Base-by-base conservation (phyloP, 2,329 filamentous ascomycete species). In the Pseudogymnoascus sp. region DNA sequence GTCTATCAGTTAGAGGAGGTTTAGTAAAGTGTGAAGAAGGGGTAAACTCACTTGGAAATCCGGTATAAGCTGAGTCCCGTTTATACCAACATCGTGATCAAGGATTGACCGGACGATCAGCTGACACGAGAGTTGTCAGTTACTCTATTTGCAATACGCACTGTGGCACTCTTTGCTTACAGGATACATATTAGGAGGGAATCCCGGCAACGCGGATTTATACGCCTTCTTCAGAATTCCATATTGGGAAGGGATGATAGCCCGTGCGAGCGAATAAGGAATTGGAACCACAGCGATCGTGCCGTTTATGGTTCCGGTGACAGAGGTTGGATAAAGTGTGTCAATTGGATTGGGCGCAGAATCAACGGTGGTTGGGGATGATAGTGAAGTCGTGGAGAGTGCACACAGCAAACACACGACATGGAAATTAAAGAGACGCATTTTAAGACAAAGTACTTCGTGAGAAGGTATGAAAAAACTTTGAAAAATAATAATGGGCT, bases 291-390 rank as follows among this genome's bases (percentile, higher is more conserved):
- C 75, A 19, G 76, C 73, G 1, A 82, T 71, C 0, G 82, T 84
- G 49, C 77, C 79, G 69, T 85, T 85, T 23, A 84, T 70, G 0
- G 79, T 79, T 2, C 82, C 82, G 0, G 80, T 84, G 11, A 79
- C 75, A 28, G 77, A 75, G 30, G 74, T 72, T 1, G 80, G 79
- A 63, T 80, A 82, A 19, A 74, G 62, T 4, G 74, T 70, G 2
- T 76, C 76, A 64, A 83, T 77, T 4, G 79, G 78, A 63, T 84
- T 84, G n/a, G 78, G 75, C 39, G 64, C 59, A n/a, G 66, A 69
- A 25, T 68, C 66, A 30, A 52, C 25, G 5, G 2, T 9, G 14
- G 25, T 30, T 16, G 25, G 25, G 23, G 45, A 16, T 30, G 45
- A 30, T 30, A 16, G 14, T 52, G 25, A 30, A 30, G 45, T 6